Conservation (phyloP, 306 rosid genomes). For the Lathyrus sativus region DNA sequence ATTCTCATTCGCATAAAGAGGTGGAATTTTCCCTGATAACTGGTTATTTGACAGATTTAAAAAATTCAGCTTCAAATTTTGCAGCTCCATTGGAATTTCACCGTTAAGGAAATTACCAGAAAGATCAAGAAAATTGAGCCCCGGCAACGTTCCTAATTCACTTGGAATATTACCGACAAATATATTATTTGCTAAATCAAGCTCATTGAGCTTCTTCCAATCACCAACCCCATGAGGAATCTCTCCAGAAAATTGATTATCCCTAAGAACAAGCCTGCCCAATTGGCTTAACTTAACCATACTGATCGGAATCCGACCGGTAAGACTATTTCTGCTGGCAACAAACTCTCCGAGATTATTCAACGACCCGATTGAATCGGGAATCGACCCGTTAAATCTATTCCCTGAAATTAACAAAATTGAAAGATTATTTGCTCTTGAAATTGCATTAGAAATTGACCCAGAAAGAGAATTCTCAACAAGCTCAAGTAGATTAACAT, state of each 20-base stretch:
- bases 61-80: conserved; percentile 66
- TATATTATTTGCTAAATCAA: conserved; percentile 64
- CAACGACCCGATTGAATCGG: conserved; percentile 56
- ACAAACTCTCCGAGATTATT: conserved; percentile 48
- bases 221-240: conserved; percentile 51
- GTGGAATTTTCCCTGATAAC: conserved; percentile 66
- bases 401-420: conserved; percentile 55
- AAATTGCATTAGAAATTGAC: conserved; percentile 53
- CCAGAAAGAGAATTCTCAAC: conserved; percentile 64
- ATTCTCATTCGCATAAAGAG: conserved; percentile 55
- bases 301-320: conserved; percentile 55
- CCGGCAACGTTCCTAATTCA: conserved; percentile 62
- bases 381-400: conserved; percentile 62
- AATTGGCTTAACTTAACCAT: conserved; percentile 51
- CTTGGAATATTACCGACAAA: conserved; percentile 56
- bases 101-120: conserved; percentile 60
- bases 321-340: conserved; percentile 51
- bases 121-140: conserved; percentile 81
- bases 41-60: conserved; percentile 65
- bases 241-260: conserved; percentile 60
- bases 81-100: conserved; percentile 59
- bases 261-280: conserved; percentile 61
- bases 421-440: conserved; percentile 57
- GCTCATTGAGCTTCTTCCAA: conserved; percentile 60
- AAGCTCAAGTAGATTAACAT: conserved; percentile 55